These are phyloP conservation scores for Sporothrix brunneoviolacea DNA, from an alignment of 2,329 filamentous ascomycete species.

Conservation along the genomic window DNA sequence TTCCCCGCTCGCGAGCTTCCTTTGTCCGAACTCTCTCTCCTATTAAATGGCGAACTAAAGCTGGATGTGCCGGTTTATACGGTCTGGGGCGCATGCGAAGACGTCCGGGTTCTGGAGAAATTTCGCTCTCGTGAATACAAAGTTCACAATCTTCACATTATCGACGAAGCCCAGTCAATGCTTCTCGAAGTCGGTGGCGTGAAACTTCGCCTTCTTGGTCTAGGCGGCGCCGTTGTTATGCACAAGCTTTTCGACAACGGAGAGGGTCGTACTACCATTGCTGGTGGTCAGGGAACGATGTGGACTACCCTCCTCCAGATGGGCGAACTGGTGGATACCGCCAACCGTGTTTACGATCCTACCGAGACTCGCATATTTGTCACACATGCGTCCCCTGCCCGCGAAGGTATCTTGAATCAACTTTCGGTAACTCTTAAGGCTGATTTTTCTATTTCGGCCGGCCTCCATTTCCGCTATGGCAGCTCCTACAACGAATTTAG, in stretches of 20 bases:
- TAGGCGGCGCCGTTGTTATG: conserved; percentile 97
- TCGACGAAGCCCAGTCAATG: conserved; percentile 95
- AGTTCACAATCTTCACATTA: conserved; percentile 93
- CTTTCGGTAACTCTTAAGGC: conserved; percentile 95
- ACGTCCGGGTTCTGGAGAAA: conserved; percentile 94
- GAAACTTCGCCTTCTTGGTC: conserved; percentile 85
- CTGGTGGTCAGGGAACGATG: conserved; percentile 97
- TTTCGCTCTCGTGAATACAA: conserved; percentile 98
- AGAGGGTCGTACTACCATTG: conserved; percentile 94
- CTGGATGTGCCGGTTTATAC: conserved; percentile 97
- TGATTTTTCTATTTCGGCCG: conserved; percentile 95
- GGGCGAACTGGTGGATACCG: conserved; percentile 95
- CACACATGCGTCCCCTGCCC: conserved; percentile 92
- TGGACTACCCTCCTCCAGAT: conserved; percentile 98
- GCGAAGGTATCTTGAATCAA: conserved; percentile 95
- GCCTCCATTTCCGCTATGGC: conserved; percentile 95
- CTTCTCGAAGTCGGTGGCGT: conserved; percentile 91
- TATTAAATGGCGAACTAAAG: conserved; percentile 81
- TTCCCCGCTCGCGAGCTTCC: conserved; percentile 77
- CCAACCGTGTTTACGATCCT: conserved; percentile 95
- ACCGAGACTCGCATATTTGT: conserved; percentile 96
- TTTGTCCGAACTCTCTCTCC: conserved; percentile 84
- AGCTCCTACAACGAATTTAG: conserved; percentile 99
- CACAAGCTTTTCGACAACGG: conserved; percentile 99
- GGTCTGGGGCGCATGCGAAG: conserved; percentile 97